Base-by-base conservation (phyloP, 352 stramenopile species). In the Globisporangium solare region DNA sequence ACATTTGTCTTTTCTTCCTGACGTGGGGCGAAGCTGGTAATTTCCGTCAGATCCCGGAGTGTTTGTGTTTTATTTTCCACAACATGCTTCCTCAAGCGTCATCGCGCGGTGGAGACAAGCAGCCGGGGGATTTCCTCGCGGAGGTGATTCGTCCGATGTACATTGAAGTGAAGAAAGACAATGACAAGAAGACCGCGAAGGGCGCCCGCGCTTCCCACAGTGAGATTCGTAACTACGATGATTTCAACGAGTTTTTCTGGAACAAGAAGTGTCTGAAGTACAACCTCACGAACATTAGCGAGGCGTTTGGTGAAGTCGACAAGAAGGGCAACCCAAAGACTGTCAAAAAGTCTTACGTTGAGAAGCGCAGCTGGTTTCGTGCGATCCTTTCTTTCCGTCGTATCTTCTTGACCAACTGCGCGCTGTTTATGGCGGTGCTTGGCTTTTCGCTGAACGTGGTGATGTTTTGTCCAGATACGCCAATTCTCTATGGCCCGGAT, bases 221-320 rank as follows among this genome's bases (percentile, higher is more conserved):
- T 8, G 76, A 94, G 55, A 92, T 94, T 40, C 80, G 84, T 14
- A 92, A 92, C 67, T 94, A 94, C 62, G 84, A 94, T 43, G 84
- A 94, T 54, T 94, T 94, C 48, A 94, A 94, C 64, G 84, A 94
- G 68, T 94, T 92, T 43, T 94, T 94, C 60, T 94, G 84, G 84
- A 88, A 57, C 51, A 92, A 92, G 54, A 92, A 91, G 54, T 92
- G 82, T 40, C 59, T 94, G 39, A 92, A 90, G 66, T 92, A 74
- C 66, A 86, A 89, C 54, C 51, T 65, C 11, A 76, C 68, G 39
- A 83, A 53, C 20, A 92, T 94, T 39, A 66, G 66, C 31, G 78
- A 88, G 52, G 80, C 84, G 10, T 90, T 94, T 53, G 79, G 53
- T 1, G 73, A 87, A 47, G 61, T 86, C 20, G 80, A 94, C 70